Percentiles rank a stretch among this genome's conserved stretches.
phyloP scores from a whole-genome alignment of 495 filamentous ascomycete genomes.

The Gamarada debralockiae region DNA sequence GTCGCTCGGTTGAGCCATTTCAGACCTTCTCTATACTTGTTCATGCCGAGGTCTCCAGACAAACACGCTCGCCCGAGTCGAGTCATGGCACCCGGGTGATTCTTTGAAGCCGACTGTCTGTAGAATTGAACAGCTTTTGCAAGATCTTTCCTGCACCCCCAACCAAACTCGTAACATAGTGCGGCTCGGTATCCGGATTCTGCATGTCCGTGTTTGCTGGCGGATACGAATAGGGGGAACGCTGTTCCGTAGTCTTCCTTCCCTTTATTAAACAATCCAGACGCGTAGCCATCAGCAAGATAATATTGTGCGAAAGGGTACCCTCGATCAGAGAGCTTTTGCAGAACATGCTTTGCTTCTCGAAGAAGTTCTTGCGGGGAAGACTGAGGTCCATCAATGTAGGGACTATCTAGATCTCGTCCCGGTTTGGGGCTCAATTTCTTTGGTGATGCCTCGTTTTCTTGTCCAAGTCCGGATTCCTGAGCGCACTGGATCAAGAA shows the following conservation, averaged over 20 bases:
- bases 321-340: slow-evolving; percentile 76
- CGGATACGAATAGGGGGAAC: slow-evolving; percentile 86
- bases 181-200: slow-evolving; percentile 93
- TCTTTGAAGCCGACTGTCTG: slow-evolving; percentile 83
- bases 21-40: slow-evolving; percentile 84
- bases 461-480: slow-evolving; percentile 48
- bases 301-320: slow-evolving; percentile 99
- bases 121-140: slow-evolving; percentile 92
- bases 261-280: slow-evolving; percentile 90
- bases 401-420: slow-evolving; percentile 33
- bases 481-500: slow-evolving; percentile 87
- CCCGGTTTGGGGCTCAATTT: slow-evolving; percentile 37
- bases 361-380: slow-evolving; percentile 62
- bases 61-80: slow-evolving; percentile 89
- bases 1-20: slow-evolving; percentile 96
- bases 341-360: slow-evolving; percentile 88
- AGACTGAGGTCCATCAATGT: slow-evolving; percentile 28
- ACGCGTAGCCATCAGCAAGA: slow-evolving; percentile 88
- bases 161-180: slow-evolving; percentile 96
- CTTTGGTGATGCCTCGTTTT: slow-evolving; percentile 35
- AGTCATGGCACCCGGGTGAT: slow-evolving; percentile 92
- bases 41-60: slow-evolving; percentile 79
- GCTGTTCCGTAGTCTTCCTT: slow-evolving; percentile 86
- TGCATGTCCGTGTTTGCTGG: slow-evolving; percentile 95
- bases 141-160: slow-evolving; percentile 86